Percentiles rank a stretch among this genome's conserved stretches.
Conservation (phyloP, 139 green algal genomes). For the Parachlorella kessleri region DNA sequence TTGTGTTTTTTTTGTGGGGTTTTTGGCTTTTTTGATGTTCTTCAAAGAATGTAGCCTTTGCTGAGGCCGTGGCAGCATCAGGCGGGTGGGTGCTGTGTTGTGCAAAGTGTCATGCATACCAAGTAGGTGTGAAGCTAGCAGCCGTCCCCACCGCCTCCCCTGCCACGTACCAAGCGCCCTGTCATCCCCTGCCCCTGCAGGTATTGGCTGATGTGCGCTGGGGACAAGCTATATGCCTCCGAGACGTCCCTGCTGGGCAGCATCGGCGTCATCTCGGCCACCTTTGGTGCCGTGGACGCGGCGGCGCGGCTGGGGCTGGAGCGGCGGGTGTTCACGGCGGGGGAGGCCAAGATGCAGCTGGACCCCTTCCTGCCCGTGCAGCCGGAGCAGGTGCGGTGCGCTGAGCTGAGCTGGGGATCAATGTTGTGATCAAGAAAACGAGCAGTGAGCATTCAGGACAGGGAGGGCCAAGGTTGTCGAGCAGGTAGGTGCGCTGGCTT, state of each 20-base stretch:
- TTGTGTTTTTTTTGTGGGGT: background rate
- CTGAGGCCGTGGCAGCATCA: too few relatives aligned
- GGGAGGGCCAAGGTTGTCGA: too few relatives aligned
- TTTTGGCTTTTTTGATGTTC: background rate
- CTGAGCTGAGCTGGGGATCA: background rate
- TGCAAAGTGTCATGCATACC: too few relatives aligned
- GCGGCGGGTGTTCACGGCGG: slow-evolving; percentile 43
- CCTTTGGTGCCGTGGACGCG: slow-evolving; percentile 34
- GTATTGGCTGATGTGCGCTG: slow-evolving; percentile 56
- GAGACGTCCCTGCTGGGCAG: slow-evolving; percentile 44
- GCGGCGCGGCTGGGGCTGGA: slow-evolving; percentile 39
- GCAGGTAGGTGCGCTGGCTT: too few relatives aligned
- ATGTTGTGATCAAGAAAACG: too few relatives aligned
- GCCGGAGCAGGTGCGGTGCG: slow-evolving; percentile 9
- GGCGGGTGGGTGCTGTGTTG: too few relatives aligned
- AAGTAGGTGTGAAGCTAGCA: too few relatives aligned
- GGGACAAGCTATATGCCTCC: slow-evolving; percentile 34
- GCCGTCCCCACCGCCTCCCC: too few relatives aligned
- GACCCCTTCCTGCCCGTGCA: slow-evolving; percentile 48
- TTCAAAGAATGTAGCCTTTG: too few relatives aligned
- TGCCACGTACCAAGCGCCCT: too few relatives aligned
- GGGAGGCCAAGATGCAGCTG: slow-evolving; percentile 42
- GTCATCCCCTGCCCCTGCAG: too few relatives aligned
- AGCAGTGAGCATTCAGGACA: too few relatives aligned
- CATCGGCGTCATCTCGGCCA: slow-evolving; percentile 44